Evolutionary conservation across 2,329 filamentous ascomycete genomes (phyloP).

Genomic region (Stemphylium lycopersici): DNA sequence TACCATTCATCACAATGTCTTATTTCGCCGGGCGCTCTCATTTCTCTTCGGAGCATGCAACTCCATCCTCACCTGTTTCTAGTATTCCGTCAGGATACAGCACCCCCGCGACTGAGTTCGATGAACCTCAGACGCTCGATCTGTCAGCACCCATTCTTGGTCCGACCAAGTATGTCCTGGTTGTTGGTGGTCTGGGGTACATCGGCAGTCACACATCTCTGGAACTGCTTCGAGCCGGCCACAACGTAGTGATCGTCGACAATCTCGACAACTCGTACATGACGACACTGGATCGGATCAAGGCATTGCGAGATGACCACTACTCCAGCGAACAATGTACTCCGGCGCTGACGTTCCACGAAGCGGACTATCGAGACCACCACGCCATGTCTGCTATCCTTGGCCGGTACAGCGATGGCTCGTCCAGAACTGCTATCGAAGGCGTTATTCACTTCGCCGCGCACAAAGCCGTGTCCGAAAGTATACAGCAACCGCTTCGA

Average conservation of each 20-base stretch:
- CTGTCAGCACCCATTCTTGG: background rate
- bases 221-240: slow-evolving; percentile 57
- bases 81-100: background rate
- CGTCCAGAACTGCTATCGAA: slow-evolving; percentile 49
- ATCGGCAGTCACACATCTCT: slow-evolving; percentile 60
- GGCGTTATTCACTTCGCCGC: slow-evolving; percentile 71
- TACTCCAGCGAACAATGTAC: slow-evolving; percentile 2
- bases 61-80: background rate
- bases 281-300: slow-evolving; percentile 37
- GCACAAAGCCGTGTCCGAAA: slow-evolving; percentile 67
- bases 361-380: slow-evolving; percentile 51
- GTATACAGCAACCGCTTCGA: slow-evolving; percentile 61
- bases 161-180: slow-evolving; percentile 13
- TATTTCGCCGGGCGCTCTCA: too few relatives aligned
- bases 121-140: background rate
- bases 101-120: background rate
- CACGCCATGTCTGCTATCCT: slow-evolving; percentile 12
- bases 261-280: slow-evolving; percentile 49
- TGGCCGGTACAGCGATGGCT: slow-evolving; percentile 28
- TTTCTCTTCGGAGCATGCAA: background rate
- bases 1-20: too few relatives aligned
- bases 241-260: slow-evolving; percentile 55
- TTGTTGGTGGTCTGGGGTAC: slow-evolving; percentile 56
- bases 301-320: background rate
- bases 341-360: slow-evolving; percentile 51